These are phyloP conservation scores for Plasmopara muralis DNA, from an alignment of 352 stramenopile genomes.

Conservation along the genomic window DNA sequence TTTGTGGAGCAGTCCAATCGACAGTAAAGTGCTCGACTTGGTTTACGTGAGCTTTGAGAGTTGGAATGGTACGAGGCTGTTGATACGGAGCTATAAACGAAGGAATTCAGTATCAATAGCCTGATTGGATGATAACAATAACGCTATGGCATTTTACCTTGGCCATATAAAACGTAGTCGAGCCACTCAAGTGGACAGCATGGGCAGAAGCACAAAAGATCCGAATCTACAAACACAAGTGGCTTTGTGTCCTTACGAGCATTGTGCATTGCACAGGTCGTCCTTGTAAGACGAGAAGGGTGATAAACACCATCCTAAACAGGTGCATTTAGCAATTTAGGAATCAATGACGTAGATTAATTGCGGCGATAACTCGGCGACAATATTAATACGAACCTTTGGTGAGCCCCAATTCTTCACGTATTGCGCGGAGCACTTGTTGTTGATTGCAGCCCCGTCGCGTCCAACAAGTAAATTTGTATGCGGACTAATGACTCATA, in stretches of 20 bases:
- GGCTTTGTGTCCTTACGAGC: conserved; percentile 11
- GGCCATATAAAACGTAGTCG: conserved; percentile 73
- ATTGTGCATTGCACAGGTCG: conserved; percentile 35
- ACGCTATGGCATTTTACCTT: conserved; percentile 27
- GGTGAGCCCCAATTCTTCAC: conserved; percentile 59
- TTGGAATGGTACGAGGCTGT: conserved; percentile 45
- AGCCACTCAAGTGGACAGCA: conserved; percentile 80
- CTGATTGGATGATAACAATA: not conserved
- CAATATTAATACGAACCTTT: conserved; percentile 23
- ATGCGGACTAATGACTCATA: conserved; percentile 38
- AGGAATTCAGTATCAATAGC: too few relatives aligned
- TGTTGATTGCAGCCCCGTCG: conserved; percentile 64
- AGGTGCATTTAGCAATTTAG: not conserved
- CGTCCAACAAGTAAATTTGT: conserved; percentile 75
- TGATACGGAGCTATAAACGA: conserved; percentile 59
- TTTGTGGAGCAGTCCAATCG: conserved; percentile 56
- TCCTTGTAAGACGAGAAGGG: conserved; percentile 43
- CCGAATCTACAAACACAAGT: conserved; percentile 31
- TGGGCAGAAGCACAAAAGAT: conserved; percentile 67
- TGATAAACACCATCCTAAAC: conserved; percentile 49
- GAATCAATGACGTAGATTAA: not conserved
- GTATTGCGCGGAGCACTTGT: conserved; percentile 67
- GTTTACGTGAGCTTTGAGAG: conserved; percentile 50
- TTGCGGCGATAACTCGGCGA: not conserved
- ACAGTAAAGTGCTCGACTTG: conserved; percentile 49